Base-by-base conservation (phyloP, 2,329 filamentous ascomycete genomes). In the Aspergillus persii region DNA sequence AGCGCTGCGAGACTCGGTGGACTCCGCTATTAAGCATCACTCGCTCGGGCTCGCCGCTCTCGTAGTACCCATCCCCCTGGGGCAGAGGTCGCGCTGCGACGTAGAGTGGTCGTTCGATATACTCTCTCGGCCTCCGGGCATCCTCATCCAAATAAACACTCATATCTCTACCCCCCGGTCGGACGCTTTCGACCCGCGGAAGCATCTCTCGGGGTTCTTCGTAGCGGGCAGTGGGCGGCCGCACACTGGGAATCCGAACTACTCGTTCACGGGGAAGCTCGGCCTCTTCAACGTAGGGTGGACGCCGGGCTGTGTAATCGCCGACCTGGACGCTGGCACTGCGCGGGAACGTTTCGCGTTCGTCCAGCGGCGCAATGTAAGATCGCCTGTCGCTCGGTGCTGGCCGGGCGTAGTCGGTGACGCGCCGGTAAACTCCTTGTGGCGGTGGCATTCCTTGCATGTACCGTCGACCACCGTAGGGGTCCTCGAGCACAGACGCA, bases 211-310 rank as follows among this genome's bases (percentile, higher is more conserved):
- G 70, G 18, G 69, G 68, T 53, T 79, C 76, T 49, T 79, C 77
- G 61, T 82, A 82, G 57, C 77, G 74, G 29, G 73, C 61, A 15
- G 70, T 61, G n/a, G 77, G 74, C 23, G 87, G 86, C 50, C 86
- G 82, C 36, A 85, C 82, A 69, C 86, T 89, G 7, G 83, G 71
- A 33, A 85, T 78, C 58, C 86, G 79, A 47, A 82, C 68, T 47
- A 83, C 68, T 62, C 86, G 85, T 58, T 87, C 84, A 39, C 81
- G 77, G 3, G 82, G 76, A 80, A 84, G 41, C 80, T 84, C 62
- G 75, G 88, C 84, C 68, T 94, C 90, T 66, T 92, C 92, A 48
- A 88, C 74, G 54, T 79, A 80, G 7, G 74, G 67, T 27, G 70
- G 62, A 44, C 68, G 76, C 15, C 72, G 72, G 33, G 70, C 62